Conservation (phyloP, 2,329 filamentous ascomycete genomes). For the Verruconis gallopava region DNA sequence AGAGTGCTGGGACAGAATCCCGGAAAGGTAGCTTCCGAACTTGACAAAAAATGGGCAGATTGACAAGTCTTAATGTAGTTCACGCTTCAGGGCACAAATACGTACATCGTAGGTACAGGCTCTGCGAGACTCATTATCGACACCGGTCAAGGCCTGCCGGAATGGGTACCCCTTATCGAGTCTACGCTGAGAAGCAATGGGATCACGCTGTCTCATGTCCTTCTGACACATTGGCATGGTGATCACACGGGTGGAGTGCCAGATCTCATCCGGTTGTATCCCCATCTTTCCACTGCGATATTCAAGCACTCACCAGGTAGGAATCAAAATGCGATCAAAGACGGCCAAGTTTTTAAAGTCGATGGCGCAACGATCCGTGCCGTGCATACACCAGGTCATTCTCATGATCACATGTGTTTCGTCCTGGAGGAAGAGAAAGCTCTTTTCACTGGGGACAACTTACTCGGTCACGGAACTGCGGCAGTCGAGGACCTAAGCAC, state of each 20-base stretch:
- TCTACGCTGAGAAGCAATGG: conserved; percentile 53
- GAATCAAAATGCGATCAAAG: conserved; percentile 32
- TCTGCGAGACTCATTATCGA: conserved; percentile 66
- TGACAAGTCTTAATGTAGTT: conserved; percentile 29
- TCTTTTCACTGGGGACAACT: conserved; percentile 27
- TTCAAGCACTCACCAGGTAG: conserved; percentile 49
- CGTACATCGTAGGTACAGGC: conserved; percentile 77
- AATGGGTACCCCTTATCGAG: conserved; percentile 57
- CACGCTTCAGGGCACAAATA: conserved; percentile 68
- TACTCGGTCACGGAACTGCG: conserved; percentile 26
- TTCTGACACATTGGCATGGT: conserved; percentile 86
- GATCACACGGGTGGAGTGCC: conserved; percentile 71
- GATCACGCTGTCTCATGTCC: conserved; percentile 49
- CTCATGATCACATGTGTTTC: conserved; percentile 69
- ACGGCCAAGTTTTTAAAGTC: conserved; percentile 42
- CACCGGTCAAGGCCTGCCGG: conserved; percentile 67
- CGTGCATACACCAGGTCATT: conserved; percentile 59
- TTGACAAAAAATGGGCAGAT: neutral
- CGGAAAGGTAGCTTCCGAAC: conserved; percentile 46
- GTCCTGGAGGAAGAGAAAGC: conserved; percentile 37
- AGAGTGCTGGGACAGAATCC: conserved; percentile 89
- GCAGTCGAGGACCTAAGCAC: conserved; percentile 27
- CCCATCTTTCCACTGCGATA: conserved; percentile 39
- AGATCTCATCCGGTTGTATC: conserved; percentile 53
- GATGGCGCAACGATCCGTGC: conserved; percentile 56